Evolutionary conservation across 352 stramenopile species (phyloP), one percentile per base, ranked within the genome.

Genomic region (Pythium grandisporangium): DNA sequence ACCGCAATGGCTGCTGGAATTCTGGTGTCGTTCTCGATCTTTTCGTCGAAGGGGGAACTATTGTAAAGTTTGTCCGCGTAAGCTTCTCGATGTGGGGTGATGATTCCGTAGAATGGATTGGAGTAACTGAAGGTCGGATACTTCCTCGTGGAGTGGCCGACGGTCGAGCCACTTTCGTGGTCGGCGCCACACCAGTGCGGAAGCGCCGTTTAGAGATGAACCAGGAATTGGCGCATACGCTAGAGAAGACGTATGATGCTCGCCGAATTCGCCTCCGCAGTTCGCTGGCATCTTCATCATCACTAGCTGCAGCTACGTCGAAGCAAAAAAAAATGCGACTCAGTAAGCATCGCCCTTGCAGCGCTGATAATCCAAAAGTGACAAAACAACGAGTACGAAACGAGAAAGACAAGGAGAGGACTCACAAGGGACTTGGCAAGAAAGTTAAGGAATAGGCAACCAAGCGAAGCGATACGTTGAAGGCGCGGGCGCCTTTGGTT

Each of bases 1-100:
- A 93, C 53, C 58, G 63, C 26, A 83, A 81, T 21, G 74, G 71
- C 4, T 83, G 72, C 39, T 93, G 81, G 81, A 85, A 84, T 35
- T 66, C 84, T n/a, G 81, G 73, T 8, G 63, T 86, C 45, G 71
- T 93, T 3, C 32, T 84, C 8, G 70, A 91, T 19, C 46, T 70
- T 10, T 76, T 70, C 42, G 46, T 49, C 12, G 68, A 90, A 51
- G 49, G 45, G 6, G 58, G 29, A 4, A 37, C 45, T 4, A 19
- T 51, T 2, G 23, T 70, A 13, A 91, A 79, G 45, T 84, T 81
- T 53, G 58, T 89, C 24, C 53, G 78, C 27, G 48, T 93, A 41
- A 76, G 66, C 12, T 67, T 82, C 29, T 68, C 66, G n/a, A 34
- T 76, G 20, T 88, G 75, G 66, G 64, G 64, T 25, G 51, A 69